phyloP scores from a whole-genome alignment of 2,329 filamentous ascomycete genomes.

The Verticillium zaregamsianum region DNA sequence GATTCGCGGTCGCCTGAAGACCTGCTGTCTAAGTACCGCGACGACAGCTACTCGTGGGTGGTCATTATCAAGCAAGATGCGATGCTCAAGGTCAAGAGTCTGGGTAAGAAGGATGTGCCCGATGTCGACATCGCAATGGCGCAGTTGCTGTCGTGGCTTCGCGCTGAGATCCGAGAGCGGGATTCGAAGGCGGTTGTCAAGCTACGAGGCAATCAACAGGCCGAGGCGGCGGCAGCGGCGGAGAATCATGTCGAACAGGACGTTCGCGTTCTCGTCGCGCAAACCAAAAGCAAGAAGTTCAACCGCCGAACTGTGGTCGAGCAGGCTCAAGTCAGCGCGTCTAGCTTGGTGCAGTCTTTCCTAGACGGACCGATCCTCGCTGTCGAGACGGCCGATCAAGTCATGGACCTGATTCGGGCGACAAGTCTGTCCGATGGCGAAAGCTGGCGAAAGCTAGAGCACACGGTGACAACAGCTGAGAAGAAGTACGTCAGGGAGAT shows the following conservation, averaged over 20 bases:
- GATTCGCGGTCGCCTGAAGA: conserved; percentile 79
- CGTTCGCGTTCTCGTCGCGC: conserved; percentile 78
- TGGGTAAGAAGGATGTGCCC: conserved; percentile 67
- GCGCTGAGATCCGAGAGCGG: conserved; percentile 75
- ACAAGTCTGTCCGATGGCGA: conserved; percentile 77
- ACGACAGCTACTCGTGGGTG: conserved; percentile 79
- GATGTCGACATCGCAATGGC: conserved; percentile 71
- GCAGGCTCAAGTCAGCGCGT: conserved; percentile 58
- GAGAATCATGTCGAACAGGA: conserved; percentile 55
- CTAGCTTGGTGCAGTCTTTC: conserved; percentile 65
- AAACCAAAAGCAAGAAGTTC: conserved; percentile 84
- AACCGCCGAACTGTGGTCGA: conserved; percentile 85
- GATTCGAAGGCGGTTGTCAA: conserved; percentile 56
- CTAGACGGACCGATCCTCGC: conserved; percentile 77
- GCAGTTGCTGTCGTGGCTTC: conserved; percentile 76
- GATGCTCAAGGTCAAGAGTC: conserved; percentile 74
- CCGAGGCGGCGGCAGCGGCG: conserved; percentile 21
- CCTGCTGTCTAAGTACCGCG: conserved; percentile 69
- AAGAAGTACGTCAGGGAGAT: conserved; percentile 80
- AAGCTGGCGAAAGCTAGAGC: conserved; percentile 77
- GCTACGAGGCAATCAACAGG: conserved; percentile 27
- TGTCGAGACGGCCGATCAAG: conserved; percentile 80
- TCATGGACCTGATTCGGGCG: conserved; percentile 70
- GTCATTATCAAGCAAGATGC: conserved; percentile 79
- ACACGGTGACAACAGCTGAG: conserved; percentile 71